Base-by-base conservation (phyloP, 2,329 filamentous ascomycete genomes). In the Xylariales sp. region DNA sequence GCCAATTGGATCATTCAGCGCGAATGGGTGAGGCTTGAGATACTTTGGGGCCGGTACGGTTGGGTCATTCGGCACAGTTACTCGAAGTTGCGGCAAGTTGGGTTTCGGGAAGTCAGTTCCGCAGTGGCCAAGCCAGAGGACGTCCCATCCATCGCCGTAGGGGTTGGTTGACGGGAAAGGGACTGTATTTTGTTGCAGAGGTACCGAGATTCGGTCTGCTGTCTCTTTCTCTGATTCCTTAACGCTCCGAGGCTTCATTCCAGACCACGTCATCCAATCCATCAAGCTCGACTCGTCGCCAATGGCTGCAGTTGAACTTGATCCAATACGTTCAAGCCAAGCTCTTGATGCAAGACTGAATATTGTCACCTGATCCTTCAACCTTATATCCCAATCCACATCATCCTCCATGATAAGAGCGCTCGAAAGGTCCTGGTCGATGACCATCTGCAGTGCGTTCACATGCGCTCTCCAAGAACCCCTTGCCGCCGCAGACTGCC, bases 91-190 rank as follows among this genome's bases (percentile, higher is more conserved):
- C 46, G 1, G 32, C 28, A 18, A 44, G 37, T 36, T 44, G 15
- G 16, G 5, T 19, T 42, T 50, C 1, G 60, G 55, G 34, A 65
- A 59, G 16, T 54, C 48, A 52, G 60, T 60, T 4, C 67, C 67
- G 43, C 71, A 74, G 48, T 72, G 68, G 18, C 73, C 73, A 1
- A 74, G 53, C 71, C 71, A 75, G 8, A 76, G 62, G 3, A 76
- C 46, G 43, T 76, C 72, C 73, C 72, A 76, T 43, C 18, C 12
- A 12, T 24, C 18, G n/a, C 73, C 70, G 40, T 74, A 72, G 0
- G 71, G 69, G 1, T 67, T 68, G 3, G 44, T 20, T 1, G n/a
- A 14, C 3, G 51, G 54, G 11, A 31, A 8, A 1, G 53, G 53
- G 1, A 55, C 44, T 7, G 22, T 19, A 24, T 43, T 22, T 39